Base-by-base conservation (phyloP, 2,329 filamentous ascomycete species). In the Calonectria honghensis region DNA sequence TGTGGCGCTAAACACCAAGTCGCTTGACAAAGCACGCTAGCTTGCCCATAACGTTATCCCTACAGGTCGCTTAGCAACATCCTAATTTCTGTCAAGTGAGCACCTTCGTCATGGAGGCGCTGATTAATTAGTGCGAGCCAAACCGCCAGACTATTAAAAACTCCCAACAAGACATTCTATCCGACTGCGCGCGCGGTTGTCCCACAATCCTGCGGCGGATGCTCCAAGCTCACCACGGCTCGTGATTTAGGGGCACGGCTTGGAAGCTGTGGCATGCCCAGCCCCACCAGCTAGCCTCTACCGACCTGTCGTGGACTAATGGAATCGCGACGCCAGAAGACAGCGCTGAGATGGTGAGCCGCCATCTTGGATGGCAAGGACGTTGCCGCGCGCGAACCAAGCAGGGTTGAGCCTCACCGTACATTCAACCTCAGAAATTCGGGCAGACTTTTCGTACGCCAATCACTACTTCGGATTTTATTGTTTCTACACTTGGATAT, bases 361-460 rank as follows among this genome's bases (percentile, higher is more conserved):
- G 31, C 29, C 31, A 35, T 35, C 27, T 13, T 11, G 1, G 31
- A 39, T 41, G 41, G 41, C 41, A 3, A 37, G 20, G n/a, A 27
- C 16, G 10, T 27, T 39, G 27, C 24, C 24, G 35, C 35, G 14
- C 24, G 35, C 14, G 24, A 35, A 29, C 14, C 16, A 4, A 41
- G 14, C 35, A 63, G 24, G 24, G 37, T 20, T 41, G 37, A 63
- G 10, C 14, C 13, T 39, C 24, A 24, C 14, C 4, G 13, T 14
- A n/a, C 13, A 9, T 27, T 4, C 24, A 29, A 31, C 57, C 14
- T 41, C 57, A 41, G 24, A 41, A 9, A 29, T 39, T 20, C 57
- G 57, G 57, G 18, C n/a, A 14, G 35, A 39, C 29, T 61, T 61
- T 24, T 63, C 24, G 37, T 63, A 63, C 45, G 35, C 57, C 41